These are phyloP conservation scores for Bacterosira constricta DNA, from an alignment of 108 stramenopile genomes.

Conservation along the genomic window DNA sequence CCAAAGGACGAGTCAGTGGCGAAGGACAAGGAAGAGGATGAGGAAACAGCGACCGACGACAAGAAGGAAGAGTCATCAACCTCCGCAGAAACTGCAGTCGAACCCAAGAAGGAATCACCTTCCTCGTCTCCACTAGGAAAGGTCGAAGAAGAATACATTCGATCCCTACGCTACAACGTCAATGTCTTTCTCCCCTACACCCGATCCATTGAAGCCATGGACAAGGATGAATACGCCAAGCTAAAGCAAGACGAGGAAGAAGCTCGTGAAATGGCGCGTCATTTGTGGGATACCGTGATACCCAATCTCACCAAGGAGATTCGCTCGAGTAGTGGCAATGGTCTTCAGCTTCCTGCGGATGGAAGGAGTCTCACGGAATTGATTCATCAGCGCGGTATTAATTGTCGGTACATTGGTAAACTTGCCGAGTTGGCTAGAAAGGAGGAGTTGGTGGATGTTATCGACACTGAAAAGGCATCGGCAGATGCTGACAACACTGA, in stretches of 20 bases:
- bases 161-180: slow-evolving; percentile 78
- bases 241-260: slow-evolving; percentile 84
- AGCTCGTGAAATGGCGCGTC: slow-evolving; percentile 71
- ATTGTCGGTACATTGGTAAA: slow-evolving; percentile 94
- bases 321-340: slow-evolving; percentile 43
- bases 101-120: neutral
- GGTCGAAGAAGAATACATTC: slow-evolving; percentile 76
- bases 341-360: slow-evolving; percentile 70
- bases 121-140: slow-evolving; percentile 34
- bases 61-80: neutral
- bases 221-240: slow-evolving; percentile 59
- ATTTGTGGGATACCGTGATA: slow-evolving; percentile 86
- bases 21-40: slow-evolving; percentile 23
- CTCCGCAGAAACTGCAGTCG: neutral
- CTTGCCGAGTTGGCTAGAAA: slow-evolving; percentile 78
- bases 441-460: slow-evolving; percentile 78
- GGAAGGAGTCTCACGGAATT: slow-evolving; percentile 82
- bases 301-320: slow-evolving; percentile 76
- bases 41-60: neutral
- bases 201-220: slow-evolving; percentile 59
- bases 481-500: neutral
- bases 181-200: slow-evolving; percentile 91
- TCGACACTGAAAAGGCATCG: slow-evolving; percentile 42
- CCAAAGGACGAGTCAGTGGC: slow-evolving; percentile 21
- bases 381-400: slow-evolving; percentile 92